Evolutionary conservation across 2,329 filamentous ascomycete genomes (phyloP), one percentile per base, ranked within the genome.

Genomic region (Cercospora zeae-maydis): DNA sequence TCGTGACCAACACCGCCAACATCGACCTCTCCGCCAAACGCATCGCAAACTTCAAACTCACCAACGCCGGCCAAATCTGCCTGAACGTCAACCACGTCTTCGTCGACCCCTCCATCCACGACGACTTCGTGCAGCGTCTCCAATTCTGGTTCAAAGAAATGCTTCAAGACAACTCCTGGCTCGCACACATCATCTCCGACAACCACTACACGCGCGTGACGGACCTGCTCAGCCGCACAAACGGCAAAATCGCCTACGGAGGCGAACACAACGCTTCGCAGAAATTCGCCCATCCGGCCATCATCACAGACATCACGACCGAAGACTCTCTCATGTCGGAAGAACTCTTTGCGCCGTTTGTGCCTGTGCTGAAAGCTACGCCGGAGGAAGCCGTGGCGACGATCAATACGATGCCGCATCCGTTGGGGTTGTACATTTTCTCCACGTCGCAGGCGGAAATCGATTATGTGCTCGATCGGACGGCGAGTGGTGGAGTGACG

Each of bases 1-100:
- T 96, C 63, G 86, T 96, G 72, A 93, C 92, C 62, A 90, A 89
- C 75, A 85, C 90, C 69, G 88, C 91, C 47, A 85, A 97, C 76
- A 79, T 92, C 59, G 82, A 85, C 68, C 80, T 96, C 57, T 92
- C 93, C 1, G 93, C 93, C 6, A 84, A 89, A 63, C 85, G 93
- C 21, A 82, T 96, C 59, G 80, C 96, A 55, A 97, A 92, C 91
- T 89, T 87, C 59, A 97, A 97, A 82, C 83, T 84, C 4, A 75
- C 91, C 63, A 93, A 93, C 74, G 88, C 90, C 2, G 93, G 93
- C 27, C 93, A 97, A 77, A 83, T 96, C 67, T 97, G 93, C 76
- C 84, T 96, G 64, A 91, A 88, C 16, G 91, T 96, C 73, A 96
- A 97, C 80, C 96, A 96, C 77, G 86, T 90, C 54, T 83, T 96